Base-by-base conservation (phyloP, 2,329 filamentous ascomycete genomes). In the Colletotrichum magnum region DNA sequence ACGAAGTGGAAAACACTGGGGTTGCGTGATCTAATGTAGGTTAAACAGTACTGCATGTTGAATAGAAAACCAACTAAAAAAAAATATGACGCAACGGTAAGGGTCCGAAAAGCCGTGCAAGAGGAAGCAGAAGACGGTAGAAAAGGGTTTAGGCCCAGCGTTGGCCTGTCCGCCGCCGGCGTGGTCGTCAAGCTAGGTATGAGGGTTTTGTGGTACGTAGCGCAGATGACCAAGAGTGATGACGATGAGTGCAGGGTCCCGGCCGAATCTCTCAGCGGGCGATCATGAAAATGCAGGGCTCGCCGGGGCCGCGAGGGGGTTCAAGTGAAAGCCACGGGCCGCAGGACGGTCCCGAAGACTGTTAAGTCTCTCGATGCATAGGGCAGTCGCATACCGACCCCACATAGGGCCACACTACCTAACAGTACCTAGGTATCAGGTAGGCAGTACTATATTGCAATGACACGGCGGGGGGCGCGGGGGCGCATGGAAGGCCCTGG, bases 41-140 rank as follows among this genome's bases (percentile, higher is more conserved):
- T 57, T 64, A 9, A 36, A 36, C 32, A 9, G 32, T 36, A 36
- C 7, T 36, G 32, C 32, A 36, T 36, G 32, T 36, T 10, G 32
- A 64, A 66, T 70, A 66, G 73, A 75, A 74, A 7, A 72, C 73
- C 73, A 72, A 72, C 71, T 73, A 65, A 71, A 66, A 74, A 75
- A 21, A n/a, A 47, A 28, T 50, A 69, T 69, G 66, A 69, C 66
- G 66, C 62, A 66, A 66, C 62, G 43, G 63, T 66, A 60, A 66
- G 62, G 66, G 62, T 60, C 51, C 50, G 24, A 51, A 12, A 28
- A 54, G 48, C 62, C 50, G 66, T 69, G 56, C 56, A 43, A 69
- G 43, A 69, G 56, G 18, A 56, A 50, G 43, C n/a, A 45, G 62
- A 69, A 66, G 43, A 26, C 24, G 28, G 39, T 45, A 47, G 43